A percentile compares a stretch with the other conserved stretches of the same genome.
These are phyloP conservation scores for Cyberlindnera euphorbiiphila DNA, from an alignment of 805 yeast genomes.

Conservation along the genomic window DNA sequence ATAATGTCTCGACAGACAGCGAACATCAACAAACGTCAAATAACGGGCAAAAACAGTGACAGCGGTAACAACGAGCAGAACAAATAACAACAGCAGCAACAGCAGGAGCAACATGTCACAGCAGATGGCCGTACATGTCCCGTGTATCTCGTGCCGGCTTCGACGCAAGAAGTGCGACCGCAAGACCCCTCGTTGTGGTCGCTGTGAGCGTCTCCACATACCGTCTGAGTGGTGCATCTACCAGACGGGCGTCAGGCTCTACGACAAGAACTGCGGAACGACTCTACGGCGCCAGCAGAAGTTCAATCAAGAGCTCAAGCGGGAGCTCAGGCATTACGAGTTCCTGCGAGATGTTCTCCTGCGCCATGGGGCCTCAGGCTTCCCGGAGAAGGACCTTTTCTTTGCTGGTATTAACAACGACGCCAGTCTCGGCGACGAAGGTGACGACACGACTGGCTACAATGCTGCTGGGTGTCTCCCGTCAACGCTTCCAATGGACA, in stretches of 20 bases:
- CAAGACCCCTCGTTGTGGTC: neutral
- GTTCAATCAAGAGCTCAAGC: slow-evolving; percentile 1
- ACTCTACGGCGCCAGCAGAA: neutral
- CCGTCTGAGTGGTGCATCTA: slow-evolving; percentile 6
- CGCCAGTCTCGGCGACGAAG: neutral
- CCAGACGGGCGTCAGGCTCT: neutral
- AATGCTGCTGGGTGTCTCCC: neutral
- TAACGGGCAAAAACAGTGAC: no score
- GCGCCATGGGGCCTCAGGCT: neutral
- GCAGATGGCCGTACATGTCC: neutral
- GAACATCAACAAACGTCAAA: no score
- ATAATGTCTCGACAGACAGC: no score
- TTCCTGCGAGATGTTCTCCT: neutral
- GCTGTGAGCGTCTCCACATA: slow-evolving; percentile 4
- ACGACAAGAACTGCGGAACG: slow-evolving; percentile 1
- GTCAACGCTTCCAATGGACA: neutral
- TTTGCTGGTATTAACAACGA: no score
- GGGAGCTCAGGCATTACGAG: slow-evolving; percentile 1
- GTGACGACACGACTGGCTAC: neutral
- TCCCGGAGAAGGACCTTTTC: neutral
- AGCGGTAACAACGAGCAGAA: no score
- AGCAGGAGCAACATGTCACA: neutral
- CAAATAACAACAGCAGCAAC: neutral
- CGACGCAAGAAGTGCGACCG: slow-evolving; percentile 8
- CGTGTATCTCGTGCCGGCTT: slow-evolving; percentile 7